These are phyloP conservation scores for Sarcomyxa edulis DNA, from an alignment of 768 basidiomycete species.

Conservation along the genomic window DNA sequence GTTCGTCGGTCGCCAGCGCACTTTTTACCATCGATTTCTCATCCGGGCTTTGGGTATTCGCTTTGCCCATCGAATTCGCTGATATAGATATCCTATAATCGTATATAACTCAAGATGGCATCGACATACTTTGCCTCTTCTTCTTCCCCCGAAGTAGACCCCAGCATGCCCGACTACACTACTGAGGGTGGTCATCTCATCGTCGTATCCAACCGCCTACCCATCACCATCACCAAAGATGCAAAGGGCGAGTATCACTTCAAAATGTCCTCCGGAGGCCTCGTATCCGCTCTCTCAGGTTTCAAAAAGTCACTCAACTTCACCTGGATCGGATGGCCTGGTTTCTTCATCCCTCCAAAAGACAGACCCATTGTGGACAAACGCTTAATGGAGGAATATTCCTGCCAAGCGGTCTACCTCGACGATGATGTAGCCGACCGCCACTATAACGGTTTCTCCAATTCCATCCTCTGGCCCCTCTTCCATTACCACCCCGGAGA, in stretches of 20 bases:
- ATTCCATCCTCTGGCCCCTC: conserved; percentile 98
- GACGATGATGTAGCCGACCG: conserved; percentile 98
- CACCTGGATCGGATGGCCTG: conserved; percentile 97
- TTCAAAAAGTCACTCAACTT: conserved; percentile 98
- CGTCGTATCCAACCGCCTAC: conserved; percentile 93
- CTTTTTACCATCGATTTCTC: too few relatives aligned
- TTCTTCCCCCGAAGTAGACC: too few relatives aligned
- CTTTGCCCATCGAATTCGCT: too few relatives aligned
- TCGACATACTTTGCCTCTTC: too few relatives aligned
- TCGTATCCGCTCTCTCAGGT: conserved; percentile 94
- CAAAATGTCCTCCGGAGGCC: conserved; percentile 98
- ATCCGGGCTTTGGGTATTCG: too few relatives aligned
- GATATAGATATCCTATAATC: conserved; percentile 22
- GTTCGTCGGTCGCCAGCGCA: too few relatives aligned
- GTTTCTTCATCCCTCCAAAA: conserved; percentile 88
- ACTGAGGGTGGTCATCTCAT: conserved; percentile 64
- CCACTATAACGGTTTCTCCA: conserved; percentile 98
- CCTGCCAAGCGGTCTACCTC: conserved; percentile 96
- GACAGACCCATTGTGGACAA: conserved; percentile 90
- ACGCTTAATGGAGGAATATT: conserved; percentile 90
- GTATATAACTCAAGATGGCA: too few relatives aligned
- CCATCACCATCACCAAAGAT: conserved; percentile 95
- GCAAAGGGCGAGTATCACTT: conserved; percentile 91
- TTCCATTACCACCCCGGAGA: conserved; percentile 99
- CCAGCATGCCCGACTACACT: too few relatives aligned